Base-by-base conservation (phyloP, 2,329 filamentous ascomycete genomes). In the Chaetoscypha palmicola region DNA sequence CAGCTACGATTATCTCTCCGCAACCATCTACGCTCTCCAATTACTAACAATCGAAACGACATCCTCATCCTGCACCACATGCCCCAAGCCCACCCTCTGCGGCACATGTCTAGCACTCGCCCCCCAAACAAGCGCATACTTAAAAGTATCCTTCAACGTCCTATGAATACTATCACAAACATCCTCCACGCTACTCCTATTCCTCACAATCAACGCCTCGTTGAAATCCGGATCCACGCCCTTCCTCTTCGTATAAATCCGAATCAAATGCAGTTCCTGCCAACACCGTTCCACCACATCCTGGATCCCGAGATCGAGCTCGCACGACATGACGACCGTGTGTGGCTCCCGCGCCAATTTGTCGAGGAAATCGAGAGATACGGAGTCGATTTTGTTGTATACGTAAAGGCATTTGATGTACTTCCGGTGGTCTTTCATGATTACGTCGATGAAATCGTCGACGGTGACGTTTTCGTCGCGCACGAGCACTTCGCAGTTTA, bases 361-460 rank as follows among this genome's bases (percentile, higher is more conserved):
- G 71, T 98, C 86, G 37, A 98, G 77, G 67, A 94, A 94, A 63
- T 96, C 89, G 53, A 98, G 77, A 32, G 85, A 91, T 48, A 98
- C 86, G 64, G 80, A 83, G 69, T 98, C 92, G 68, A 98, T 94
- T 70, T 98, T 98, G 83, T 98, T 98, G 80, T 98, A 98, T 23
- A 97, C 91, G 68, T 98, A 98, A 23, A 98, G 75, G 62, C 87
- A 83, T 64, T 58, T 79, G 71, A 98, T 96, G 72, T 98, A 98
- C 66, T 94, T 98, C 62, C 92, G 76, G 71, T 98, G 92, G 62
- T 96, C 88, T 67, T 92, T 94, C 91, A 97, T 97, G 67, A 98
- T 96, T 49, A 96, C 89, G 65, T 98, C 92, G 69, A 98, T 98
- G 65, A 98, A 86, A 67, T 98, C 91, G 68, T 98, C 92, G 26